Evolutionary conservation across 768 basidiomycete genomes (phyloP).

Genomic region (Rhodotorula graminis): DNA sequence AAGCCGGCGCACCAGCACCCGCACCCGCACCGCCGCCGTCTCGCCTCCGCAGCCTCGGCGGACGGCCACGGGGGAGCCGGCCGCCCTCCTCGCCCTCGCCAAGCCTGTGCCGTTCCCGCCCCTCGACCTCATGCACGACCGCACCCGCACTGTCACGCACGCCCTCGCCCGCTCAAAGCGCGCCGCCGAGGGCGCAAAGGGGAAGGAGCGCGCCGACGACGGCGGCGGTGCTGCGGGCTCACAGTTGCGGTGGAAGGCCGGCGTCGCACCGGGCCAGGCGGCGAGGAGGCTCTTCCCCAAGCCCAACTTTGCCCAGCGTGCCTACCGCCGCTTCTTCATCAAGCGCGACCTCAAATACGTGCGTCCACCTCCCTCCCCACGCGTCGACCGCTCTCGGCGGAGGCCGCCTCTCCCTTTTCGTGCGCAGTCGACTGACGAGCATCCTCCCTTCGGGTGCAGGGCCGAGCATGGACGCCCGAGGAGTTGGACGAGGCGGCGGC

Average conservation of each 20-base stretch:
- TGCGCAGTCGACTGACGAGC: background rate
- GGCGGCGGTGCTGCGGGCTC: too few species aligned
- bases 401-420: background rate
- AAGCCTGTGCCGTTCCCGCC: conserved; percentile 31
- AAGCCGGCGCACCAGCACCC: background rate
- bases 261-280: conserved; percentile 47
- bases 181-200: background rate
- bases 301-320: conserved; percentile 44
- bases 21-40: background rate
- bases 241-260: conserved; percentile 10
- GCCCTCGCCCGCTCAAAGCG: conserved; percentile 15
- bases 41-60: background rate
- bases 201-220: background rate
- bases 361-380: background rate
- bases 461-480: conserved; percentile 45
- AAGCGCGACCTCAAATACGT: conserved; percentile 47
- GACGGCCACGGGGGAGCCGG: background rate
- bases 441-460: conserved; percentile 9
- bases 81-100: background rate
- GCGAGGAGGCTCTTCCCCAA: conserved; percentile 51
- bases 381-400: background rate
- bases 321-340: conserved; percentile 46
- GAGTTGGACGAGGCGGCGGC: conserved; percentile 54
- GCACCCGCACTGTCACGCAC: conserved; percentile 9
- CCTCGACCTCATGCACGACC: conserved; percentile 26